A percentile compares a stretch with the other conserved stretches of the same genome.
phyloP scores from a whole-genome alignment of 208 protist species.

The Acanthamoeba culbertsoni region DNA sequence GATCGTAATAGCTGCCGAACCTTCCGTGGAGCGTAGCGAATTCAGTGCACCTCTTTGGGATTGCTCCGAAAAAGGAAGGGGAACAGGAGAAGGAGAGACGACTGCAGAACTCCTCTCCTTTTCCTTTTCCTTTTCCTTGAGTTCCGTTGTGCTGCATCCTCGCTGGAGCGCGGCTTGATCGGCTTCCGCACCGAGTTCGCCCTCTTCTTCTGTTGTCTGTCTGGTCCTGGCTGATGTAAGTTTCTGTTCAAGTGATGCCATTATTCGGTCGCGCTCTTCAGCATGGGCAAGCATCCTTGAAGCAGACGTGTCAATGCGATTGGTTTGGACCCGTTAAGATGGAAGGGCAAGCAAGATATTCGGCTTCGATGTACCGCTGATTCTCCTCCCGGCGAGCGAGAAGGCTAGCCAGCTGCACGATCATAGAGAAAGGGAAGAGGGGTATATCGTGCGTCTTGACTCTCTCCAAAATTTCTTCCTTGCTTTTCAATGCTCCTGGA shows the following conservation, averaged over 20 bases:
- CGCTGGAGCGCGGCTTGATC: neutral
- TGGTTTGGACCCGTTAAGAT: neutral
- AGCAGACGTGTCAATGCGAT: neutral
- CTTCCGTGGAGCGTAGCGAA: neutral
- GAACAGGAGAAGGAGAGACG: neutral
- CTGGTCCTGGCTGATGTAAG: neutral
- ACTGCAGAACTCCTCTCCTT: neutral
- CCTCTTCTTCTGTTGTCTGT: neutral
- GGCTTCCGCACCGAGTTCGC: neutral
- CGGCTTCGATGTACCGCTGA: no score
- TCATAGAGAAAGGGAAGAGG: neutral
- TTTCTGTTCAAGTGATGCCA: neutral
- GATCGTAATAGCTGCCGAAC: neutral
- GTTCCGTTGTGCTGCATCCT: neutral
- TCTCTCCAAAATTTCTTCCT: no score
- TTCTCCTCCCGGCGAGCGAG: neutral
- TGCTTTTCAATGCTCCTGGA: neutral
- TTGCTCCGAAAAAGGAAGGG: neutral
- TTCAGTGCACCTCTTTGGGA: neutral
- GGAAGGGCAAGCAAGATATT: neutral
- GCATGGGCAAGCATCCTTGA: neutral
- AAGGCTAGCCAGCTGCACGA: neutral
- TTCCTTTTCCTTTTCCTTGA: neutral
- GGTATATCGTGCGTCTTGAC: neutral
- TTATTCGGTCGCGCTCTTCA: neutral